Evolutionary conservation across 2,329 filamentous ascomycete genomes (phyloP).

Genomic region (Fusarium bactridioides): DNA sequence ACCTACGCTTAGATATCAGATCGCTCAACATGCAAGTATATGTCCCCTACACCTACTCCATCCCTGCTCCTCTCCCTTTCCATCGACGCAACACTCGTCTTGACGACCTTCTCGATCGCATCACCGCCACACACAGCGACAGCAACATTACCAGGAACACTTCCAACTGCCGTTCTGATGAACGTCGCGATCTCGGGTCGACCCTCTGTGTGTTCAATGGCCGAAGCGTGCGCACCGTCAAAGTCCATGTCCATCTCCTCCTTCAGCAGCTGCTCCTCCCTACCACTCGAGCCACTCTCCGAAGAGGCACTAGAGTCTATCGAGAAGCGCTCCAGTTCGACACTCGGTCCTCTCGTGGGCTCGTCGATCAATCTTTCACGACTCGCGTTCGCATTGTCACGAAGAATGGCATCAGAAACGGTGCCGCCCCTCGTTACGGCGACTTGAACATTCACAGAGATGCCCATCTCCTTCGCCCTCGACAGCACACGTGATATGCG

Average conservation of each 20-base stretch:
- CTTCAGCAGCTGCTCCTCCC: conserved; percentile 35
- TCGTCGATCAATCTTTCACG: conserved; percentile 35
- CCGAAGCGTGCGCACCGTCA: conserved; percentile 11
- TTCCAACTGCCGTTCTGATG: conserved; percentile 21
- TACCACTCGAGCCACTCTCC: conserved; percentile 2
- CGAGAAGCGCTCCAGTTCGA: conserved; percentile 38
- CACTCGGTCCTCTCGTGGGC: conserved; percentile 1
- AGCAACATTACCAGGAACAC: conserved; percentile 25
- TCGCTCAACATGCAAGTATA: conserved; percentile 37
- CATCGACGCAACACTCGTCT: conserved; percentile 24
- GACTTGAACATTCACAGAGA: conserved; percentile 34
- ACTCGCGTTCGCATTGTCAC: conserved; percentile 26
- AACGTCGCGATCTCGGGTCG: conserved; percentile 37
- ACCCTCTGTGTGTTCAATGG: conserved; percentile 33
- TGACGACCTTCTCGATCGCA: conserved; percentile 31
- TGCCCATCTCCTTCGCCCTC: conserved; percentile 35
- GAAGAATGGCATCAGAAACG: background rate
- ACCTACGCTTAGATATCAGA: conserved; percentile 25
- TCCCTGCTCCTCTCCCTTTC: conserved; percentile 14
- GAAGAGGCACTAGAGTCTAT: conserved; percentile 29
- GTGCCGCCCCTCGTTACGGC: conserved; percentile 25
- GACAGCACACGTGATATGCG: conserved; percentile 17
- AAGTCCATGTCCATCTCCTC: conserved; percentile 37
- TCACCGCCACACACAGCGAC: conserved; percentile 37
- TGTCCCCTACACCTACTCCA: conserved; percentile 8